Base-by-base conservation (phyloP, 2,329 filamentous ascomycete species). In the Metarhizium brunneum region DNA sequence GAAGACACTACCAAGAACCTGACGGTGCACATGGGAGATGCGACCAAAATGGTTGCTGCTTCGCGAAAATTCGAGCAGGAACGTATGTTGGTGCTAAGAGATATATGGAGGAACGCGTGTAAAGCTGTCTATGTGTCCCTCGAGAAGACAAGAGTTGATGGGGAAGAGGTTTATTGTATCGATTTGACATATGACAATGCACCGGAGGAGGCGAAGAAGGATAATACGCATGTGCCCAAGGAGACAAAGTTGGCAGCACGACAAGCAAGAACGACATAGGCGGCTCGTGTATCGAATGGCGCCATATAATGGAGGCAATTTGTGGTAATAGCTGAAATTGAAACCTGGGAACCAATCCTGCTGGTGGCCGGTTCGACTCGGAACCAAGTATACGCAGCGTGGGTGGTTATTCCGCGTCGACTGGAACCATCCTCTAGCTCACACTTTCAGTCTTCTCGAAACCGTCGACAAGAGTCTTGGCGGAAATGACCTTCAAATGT, bases 131-230 rank as follows among this genome's bases (percentile, higher is more conserved):
- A 32, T 2, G 56, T 52, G 7, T 36, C 29, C n/a, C n/a, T 57
- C 11, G 35, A 55, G 38, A 57, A 50, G 53, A 40, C 35, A 5
- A 49, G 13, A 25, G 36, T 55, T 29, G 49, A 50, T 40, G 53
- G 53, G 6, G 25, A 29, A 40, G 50, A 43, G 35, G 50, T 57
- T 3, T 53, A 55, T 38, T 55, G 53, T 36, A 55, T 55, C 48
- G 56, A 57, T 36, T 50, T 50, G 40, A 18, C 30, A 8, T 55
- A 53, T 40, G 47, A 32, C 4, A 25, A 51, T 51, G 49, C 49
- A 25, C 49, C 49, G 6, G 30, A 36, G 18, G 51, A 52, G 25
- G 16, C 25, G 29, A 50, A 47, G 14, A 49, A 29, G 18, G 14
- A 42, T 20, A 53, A 53, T 52, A 49, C 48, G 8, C 29, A 30